These are phyloP conservation scores for Verticillium longisporum DNA, from an alignment of 2,329 filamentous ascomycete species.

Conservation along the genomic window DNA sequence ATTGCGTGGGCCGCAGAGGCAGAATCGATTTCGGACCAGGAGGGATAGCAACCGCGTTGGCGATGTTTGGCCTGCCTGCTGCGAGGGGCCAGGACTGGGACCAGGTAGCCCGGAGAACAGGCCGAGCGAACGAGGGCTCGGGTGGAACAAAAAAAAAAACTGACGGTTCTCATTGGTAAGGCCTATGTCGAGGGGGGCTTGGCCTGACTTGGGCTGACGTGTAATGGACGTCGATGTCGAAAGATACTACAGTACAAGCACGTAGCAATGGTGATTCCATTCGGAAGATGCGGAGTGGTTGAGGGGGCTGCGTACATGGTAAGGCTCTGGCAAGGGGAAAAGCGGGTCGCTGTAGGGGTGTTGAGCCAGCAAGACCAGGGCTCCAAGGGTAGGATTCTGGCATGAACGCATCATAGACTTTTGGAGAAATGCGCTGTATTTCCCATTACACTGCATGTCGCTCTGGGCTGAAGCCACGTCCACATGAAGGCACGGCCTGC, in stretches of 20 bases:
- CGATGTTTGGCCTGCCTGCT: not conserved
- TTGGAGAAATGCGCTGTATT: not conserved
- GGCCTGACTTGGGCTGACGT: not conserved
- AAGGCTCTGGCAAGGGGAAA: not conserved
- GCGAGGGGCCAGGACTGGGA: too few species aligned
- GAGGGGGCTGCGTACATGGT: not conserved
- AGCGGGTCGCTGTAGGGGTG: not conserved
- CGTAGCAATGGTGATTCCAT: too few species aligned
- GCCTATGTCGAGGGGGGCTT: not conserved
- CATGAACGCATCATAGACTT: constrained; percentile 3
- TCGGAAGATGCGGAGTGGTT: too few species aligned
- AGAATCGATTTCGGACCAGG: not conserved
- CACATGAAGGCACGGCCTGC: not conserved
- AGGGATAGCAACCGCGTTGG: not conserved
- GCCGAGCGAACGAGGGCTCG: too few species aligned
- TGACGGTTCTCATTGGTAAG: not conserved
- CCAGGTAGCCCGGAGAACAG: too few species aligned
- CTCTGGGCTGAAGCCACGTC: not conserved
- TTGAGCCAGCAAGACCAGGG: too few species aligned
- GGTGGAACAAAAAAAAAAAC: not conserved
- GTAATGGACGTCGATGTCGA: not conserved
- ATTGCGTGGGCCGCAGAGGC: not conserved
- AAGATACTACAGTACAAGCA: not conserved
- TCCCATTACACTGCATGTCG: too few species aligned
- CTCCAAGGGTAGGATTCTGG: not conserved